Evolutionary conservation across 305 asterid genomes (phyloP), one percentile per base, ranked within the genome.

Genomic region (Fraxinus sp.): DNA sequence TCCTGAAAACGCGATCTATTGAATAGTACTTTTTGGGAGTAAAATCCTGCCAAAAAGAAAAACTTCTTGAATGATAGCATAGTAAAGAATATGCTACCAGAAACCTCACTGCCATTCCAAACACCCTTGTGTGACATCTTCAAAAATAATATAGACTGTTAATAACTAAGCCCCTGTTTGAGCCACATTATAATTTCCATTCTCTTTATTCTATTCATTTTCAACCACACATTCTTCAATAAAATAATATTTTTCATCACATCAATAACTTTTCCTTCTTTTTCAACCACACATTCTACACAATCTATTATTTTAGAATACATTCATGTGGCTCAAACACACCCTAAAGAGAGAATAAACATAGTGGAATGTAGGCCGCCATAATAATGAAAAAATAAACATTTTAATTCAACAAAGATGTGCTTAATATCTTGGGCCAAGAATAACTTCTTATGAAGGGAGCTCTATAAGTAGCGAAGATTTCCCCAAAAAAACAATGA

Each of bases 1-100:
- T 96, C 93, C 98, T 90, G 84, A 96, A 96, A 78, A 96, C 99
- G 33, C 98, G 99, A 79, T 96, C 98, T 57, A 93, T 96, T 36
- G 99, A 96, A 83, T 91, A 96, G 89, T 96, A 94, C 74, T 89
- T 91, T 82, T 92, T 93, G 59, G 98, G 99, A 85, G 92, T 75
- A 78, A 96, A 96, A 64, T 89, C 88, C 98, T 92, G 89, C 88
- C 86, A 28, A 85, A 80, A 36, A 64, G 28, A 64, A 37, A 55
- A 74, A 20, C 59, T 76, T 20, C 26, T 70, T 16, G 87, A 74
- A 66, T 66, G 11, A 84, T 71, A 62, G 49, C 59, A 62, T 49
- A 59, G 24, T 24, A 32, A 80, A 16, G 49, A 28, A 30, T 44
- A 44, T 28, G 71, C 24, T 26, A 78, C 10, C 33, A 39, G 14